These are phyloP conservation scores for Phylloporus arenicola DNA, from an alignment of 768 basidiomycete species.

Conservation along the genomic window DNA sequence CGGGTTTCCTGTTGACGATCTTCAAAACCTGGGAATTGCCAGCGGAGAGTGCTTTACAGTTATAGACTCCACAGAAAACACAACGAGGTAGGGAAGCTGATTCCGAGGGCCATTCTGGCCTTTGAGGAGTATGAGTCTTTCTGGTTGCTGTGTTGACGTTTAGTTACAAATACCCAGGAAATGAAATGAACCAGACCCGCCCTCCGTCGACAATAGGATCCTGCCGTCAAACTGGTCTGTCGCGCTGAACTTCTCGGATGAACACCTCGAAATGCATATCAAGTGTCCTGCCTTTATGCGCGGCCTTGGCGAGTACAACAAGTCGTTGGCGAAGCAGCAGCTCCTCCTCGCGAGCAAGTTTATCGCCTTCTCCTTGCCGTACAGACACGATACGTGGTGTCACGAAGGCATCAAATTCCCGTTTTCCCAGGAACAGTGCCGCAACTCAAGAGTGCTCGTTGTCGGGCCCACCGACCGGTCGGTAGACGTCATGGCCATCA, in stretches of 20 bases:
- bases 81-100: too few species aligned
- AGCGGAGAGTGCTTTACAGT: too few species aligned
- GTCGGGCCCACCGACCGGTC: constrained; percentile 24
- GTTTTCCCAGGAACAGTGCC: neutral
- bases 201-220: neutral
- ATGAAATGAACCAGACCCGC: neutral
- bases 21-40: too few species aligned
- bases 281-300: constrained; percentile 1
- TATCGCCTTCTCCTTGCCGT: neutral
- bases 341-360: neutral
- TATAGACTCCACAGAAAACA: too few species aligned
- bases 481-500: constrained; percentile 27
- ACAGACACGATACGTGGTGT: neutral
- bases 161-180: neutral
- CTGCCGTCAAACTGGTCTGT: constrained; percentile 1
- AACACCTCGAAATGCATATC: neutral
- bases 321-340: neutral
- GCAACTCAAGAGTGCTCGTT: constrained; percentile 22
- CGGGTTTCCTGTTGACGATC: too few species aligned
- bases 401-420: neutral
- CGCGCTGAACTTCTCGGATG: neutral
- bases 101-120: too few species aligned
- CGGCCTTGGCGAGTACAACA: neutral
- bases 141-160: neutral
- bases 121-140: too few species aligned